Conservation (phyloP, 2,329 filamentous ascomycete species). For the Botrytis aclada region DNA sequence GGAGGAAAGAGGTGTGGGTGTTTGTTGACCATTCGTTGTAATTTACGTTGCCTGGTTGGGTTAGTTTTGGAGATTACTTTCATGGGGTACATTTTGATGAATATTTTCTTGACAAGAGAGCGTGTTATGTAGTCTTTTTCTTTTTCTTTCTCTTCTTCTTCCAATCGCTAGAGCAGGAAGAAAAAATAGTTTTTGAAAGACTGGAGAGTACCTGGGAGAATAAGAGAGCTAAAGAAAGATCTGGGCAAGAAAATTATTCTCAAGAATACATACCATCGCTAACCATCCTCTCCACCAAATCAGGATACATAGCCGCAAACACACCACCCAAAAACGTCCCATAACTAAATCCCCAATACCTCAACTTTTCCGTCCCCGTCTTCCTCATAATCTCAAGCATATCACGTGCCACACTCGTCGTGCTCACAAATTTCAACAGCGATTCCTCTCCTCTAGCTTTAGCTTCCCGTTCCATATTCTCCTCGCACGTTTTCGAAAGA, state of each 20-base stretch:
- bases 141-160: background rate
- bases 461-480: background rate
- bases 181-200: rapidly evolving
- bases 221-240: background rate
- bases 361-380: slow-evolving; percentile 38
- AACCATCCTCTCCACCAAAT: slow-evolving; percentile 43
- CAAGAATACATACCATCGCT: slow-evolving; percentile 26
- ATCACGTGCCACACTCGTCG: slow-evolving; percentile 37
- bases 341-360: slow-evolving; percentile 53
- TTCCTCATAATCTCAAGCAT: slow-evolving; percentile 38
- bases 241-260: background rate
- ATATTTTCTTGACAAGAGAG: background rate
- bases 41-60: slow-evolving; percentile 38
- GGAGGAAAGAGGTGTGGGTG: slow-evolving; percentile 44
- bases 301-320: slow-evolving; percentile 45
- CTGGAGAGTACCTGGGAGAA: background rate
- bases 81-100: background rate
- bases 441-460: slow-evolving; percentile 10
- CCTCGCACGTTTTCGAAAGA: slow-evolving; percentile 43
- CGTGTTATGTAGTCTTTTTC: background rate
- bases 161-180: background rate
- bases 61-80: slow-evolving; percentile 45
- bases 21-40: slow-evolving; percentile 31
- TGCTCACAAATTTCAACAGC: slow-evolving; percentile 25
- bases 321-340: slow-evolving; percentile 45